Evolutionary conservation across 2,329 filamentous ascomycete genomes (phyloP), one percentile per base, ranked within the genome.

Genomic region (Tolypocladium tropicale): DNA sequence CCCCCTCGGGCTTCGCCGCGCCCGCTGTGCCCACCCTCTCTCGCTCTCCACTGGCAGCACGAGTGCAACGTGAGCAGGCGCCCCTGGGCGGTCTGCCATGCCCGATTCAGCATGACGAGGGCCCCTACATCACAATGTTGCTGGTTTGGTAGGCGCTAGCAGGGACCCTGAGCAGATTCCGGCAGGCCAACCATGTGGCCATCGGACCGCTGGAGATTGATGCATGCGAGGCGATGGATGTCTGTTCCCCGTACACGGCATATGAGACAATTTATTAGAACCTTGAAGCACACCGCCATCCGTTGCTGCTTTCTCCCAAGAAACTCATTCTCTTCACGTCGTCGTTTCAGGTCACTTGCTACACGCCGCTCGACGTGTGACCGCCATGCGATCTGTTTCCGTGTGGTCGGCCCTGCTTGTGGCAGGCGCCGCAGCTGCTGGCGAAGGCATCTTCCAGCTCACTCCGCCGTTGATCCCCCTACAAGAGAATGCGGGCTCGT

Each of bases 401-500:
- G 51, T 41, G 18, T 55, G 54, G 30, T 39, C 51, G 7, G 55
- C 54, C 10, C 48, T 53, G 34, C 53, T 57, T 9, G 41, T 34
- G 11, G 55, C 57, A 28, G 55, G 23, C 6, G 4, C 36, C 21
- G 48, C 37, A 2, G 43, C 33, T 37, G 18, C 34, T 5, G 59
- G 53, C 28, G 55, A 58, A 12, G 61, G 61, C 52, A 52, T 61
- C 18, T 62, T 63, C 39, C 57, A 60, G 11, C 59, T 64, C 46
- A 63, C 64, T 43, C 62, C 69, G 4, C 64, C 63, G 12, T 57
- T 73, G 34, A 64, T 74, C 14, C 73, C 74, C 0, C 61, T 70
- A 4, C 60, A 68, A 55, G 58, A 71, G 48, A 67, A 74, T 67
- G 70, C 66, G 21, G 69, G 68, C 41, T 68, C 73, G 4, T 55